Evolutionary conservation across 2,329 filamentous ascomycete genomes (phyloP).

Genomic region (Thielaviopsis euricoi): DNA sequence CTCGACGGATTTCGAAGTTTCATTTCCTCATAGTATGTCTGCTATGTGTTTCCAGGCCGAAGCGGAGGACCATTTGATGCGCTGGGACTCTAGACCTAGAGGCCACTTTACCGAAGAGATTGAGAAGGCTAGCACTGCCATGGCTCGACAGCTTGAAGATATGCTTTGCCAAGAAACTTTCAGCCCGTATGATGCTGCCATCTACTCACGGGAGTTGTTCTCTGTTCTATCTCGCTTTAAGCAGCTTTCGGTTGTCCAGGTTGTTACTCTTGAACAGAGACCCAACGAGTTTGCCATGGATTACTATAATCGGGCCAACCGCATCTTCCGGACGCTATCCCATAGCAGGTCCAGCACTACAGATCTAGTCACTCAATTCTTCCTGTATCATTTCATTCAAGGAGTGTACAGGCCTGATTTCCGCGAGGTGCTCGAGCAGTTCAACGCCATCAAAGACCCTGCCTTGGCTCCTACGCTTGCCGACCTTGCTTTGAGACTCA

Average conservation of each 20-base stretch:
- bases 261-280: slow-evolving; percentile 9
- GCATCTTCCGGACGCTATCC: slow-evolving; percentile 21
- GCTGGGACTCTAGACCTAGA: slow-evolving; percentile 7
- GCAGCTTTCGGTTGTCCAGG: slow-evolving; percentile 10
- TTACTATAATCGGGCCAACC: slow-evolving; percentile 22
- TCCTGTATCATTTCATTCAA: slow-evolving; percentile 11
- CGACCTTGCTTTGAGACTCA: slow-evolving; percentile 32
- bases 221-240: slow-evolving; percentile 8
- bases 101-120: slow-evolving; percentile 1
- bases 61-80: slow-evolving; percentile 4
- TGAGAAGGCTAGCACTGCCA: background rate
- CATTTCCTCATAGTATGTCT: slow-evolving; percentile 1
- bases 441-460: slow-evolving; percentile 13
- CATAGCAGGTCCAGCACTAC: slow-evolving; percentile 18
- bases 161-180: background rate
- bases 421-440: slow-evolving; percentile 25
- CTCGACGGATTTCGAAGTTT: background rate
- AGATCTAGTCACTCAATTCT: slow-evolving; percentile 25
- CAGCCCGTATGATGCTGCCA: background rate
- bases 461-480: slow-evolving; percentile 18
- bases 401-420: slow-evolving; percentile 34
- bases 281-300: slow-evolving; percentile 8
- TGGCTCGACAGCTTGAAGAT: slow-evolving; percentile 1
- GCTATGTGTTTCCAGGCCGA: slow-evolving; percentile 4
- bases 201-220: background rate